Base-by-base conservation (phyloP, 192 early-diverging fungal species). In the Gorgonomyces haynaldii region DNA sequence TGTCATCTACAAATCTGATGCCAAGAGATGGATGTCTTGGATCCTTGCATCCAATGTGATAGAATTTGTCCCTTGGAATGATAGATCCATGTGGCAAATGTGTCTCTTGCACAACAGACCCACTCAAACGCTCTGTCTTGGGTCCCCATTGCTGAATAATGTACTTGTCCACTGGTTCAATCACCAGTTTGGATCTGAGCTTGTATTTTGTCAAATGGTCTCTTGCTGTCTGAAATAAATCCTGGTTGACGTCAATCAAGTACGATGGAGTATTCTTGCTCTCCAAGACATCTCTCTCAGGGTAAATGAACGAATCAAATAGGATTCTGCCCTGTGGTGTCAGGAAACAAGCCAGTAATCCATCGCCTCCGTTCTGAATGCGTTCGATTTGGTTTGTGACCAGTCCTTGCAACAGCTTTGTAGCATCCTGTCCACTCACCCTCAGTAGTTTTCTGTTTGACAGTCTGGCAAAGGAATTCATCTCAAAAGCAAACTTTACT, bases 291-390 rank as follows among this genome's bases (percentile, higher is more conserved):
- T n/a, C n/a, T 63, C 83, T 84, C 22, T 66, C 47, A 2, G 85
- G 85, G 60, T 93, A 84, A 19, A 97, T 74, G 50, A 97, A 91
- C n/a, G 78, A 79, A 57, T 97, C 93, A 41, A 74, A 86, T 9
- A 97, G 62, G 24, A 93, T 64, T 29, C 93, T 76, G n/a, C 93
- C 93, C 81, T 86, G 10, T 34, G 32, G 32, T 34, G 32, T 12
- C 10, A 9, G 32, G 32, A 34, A 34, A 34, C 32, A 34, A 15
- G 15, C 10, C 15, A 15, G 15, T 12, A 34, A 34, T 34, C 32
- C 10, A 34, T 9, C 10, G 32, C 10, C 32, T 9, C 32, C 10
- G 32, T 12, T 9, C 15, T n/a, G n/a, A n/a, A n/a, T n/a, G n/a
- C n/a, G n/a, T 9, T 34, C 15, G 32, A 34, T 34, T 34, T 34